phyloP scores from a whole-genome alignment of 306 rosid genomes.

The Prunus padus region DNA sequence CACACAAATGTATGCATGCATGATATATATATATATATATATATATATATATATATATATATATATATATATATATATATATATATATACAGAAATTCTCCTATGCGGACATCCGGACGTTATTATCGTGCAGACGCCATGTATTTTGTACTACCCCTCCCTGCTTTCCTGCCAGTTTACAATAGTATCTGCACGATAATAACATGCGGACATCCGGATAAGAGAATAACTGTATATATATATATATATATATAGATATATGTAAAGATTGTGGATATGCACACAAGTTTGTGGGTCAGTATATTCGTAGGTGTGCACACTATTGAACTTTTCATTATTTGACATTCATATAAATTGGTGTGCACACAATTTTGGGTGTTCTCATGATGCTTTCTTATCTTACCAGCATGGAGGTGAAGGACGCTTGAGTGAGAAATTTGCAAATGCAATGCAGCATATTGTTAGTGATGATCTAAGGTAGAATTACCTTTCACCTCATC shows the following conservation, averaged over 20 bases:
- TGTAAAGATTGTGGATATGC: constrained; percentile 10
- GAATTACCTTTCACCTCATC: constrained; percentile 38
- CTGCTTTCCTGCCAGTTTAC: too few relatives aligned
- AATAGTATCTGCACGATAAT: too few relatives aligned
- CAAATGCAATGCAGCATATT: constrained; percentile 59
- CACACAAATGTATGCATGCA: background rate
- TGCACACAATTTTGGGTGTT: constrained; percentile 9
- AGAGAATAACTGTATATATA: too few relatives aligned
- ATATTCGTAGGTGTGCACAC: background rate
- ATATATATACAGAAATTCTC: too few relatives aligned
- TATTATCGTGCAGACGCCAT: too few relatives aligned
- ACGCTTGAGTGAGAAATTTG: constrained; percentile 68
- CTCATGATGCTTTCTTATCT: constrained; percentile 33
- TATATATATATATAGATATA: background rate
- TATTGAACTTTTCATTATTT: background rate
- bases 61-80: background rate
- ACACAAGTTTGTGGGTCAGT: constrained; percentile 15
- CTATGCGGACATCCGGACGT: too few relatives aligned
- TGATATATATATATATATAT: background rate
- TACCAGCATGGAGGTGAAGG: constrained; percentile 98
- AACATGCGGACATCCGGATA: too few relatives aligned
- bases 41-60: too few relatives aligned
- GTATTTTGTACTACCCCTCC: too few relatives aligned
- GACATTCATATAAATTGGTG: background rate
- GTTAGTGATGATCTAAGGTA: constrained; percentile 86